These are phyloP conservation scores for Ophiostoma piceae DNA, from an alignment of 2,329 filamentous ascomycete species.

Conservation along the genomic window DNA sequence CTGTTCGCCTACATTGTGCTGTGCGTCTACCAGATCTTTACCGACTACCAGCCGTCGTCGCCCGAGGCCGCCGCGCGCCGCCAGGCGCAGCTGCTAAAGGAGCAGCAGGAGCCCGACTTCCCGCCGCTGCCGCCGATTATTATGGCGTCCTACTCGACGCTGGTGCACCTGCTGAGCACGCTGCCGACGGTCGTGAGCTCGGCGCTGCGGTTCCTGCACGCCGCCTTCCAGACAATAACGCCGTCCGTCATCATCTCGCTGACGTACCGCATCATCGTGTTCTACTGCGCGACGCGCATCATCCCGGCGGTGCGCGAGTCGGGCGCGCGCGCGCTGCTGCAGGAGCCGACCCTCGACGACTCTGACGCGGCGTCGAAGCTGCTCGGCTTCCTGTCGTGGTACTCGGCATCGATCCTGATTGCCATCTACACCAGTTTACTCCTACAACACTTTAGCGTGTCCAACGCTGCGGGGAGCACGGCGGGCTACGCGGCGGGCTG, in stretches of 20 bases:
- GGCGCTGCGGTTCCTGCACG: constrained; percentile 77
- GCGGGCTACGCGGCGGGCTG: constrained; percentile 60
- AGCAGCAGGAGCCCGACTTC: constrained; percentile 69
- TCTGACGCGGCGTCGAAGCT: constrained; percentile 74
- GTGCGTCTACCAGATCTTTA: constrained; percentile 98
- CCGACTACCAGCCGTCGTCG: constrained; percentile 80
- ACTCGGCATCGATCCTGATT: constrained; percentile 89
- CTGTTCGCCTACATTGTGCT: constrained; percentile 97
- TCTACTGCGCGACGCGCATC: constrained; percentile 92
- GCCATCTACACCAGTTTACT: constrained; percentile 93
- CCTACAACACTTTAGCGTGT: constrained; percentile 83
- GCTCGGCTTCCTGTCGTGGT: constrained; percentile 82
- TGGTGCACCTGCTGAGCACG: constrained; percentile 75
- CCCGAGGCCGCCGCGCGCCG: constrained; percentile 48
- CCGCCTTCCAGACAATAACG: constrained; percentile 91
- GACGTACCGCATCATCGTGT: constrained; percentile 86
- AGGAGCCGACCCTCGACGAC: constrained; percentile 82
- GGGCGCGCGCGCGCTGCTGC: constrained; percentile 73
- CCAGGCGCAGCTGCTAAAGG: constrained; percentile 35
- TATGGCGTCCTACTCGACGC: constrained; percentile 94
- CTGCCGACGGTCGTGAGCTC: constrained; percentile 81
- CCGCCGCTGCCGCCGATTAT: constrained; percentile 95
- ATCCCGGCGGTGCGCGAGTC: constrained; percentile 89
- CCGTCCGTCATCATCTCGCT: constrained; percentile 94
- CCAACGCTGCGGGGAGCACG: constrained; percentile 54